Percentiles rank a stretch among this genome's conserved stretches.
These are phyloP conservation scores for Nelumbo lutea DNA, from an alignment of 164 flowering plant species.

Conservation along the genomic window DNA sequence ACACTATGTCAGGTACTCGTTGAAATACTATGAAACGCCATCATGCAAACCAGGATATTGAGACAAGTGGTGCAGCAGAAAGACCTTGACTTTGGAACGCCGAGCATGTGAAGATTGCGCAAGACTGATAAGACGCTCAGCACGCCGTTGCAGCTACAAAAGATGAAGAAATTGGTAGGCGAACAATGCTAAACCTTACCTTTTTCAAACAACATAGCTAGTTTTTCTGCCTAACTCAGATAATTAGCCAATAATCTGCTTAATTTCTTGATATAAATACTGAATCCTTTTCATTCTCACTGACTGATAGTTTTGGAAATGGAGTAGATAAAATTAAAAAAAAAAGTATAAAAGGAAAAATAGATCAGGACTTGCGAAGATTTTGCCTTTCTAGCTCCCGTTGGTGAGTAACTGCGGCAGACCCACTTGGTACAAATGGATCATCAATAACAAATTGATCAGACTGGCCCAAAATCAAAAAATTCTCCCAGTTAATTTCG, in stretches of 20 bases:
- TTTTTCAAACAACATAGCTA: neutral
- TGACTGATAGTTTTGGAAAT: too few species aligned
- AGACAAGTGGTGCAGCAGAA: neutral
- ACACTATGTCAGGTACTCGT: neutral
- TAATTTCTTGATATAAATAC: neutral
- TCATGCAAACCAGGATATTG: neutral
- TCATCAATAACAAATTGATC: neutral
- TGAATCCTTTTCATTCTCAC: too few species aligned
- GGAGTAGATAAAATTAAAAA: too few species aligned
- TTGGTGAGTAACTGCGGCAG: neutral
- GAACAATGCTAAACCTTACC: neutral
- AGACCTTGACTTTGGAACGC: constrained; percentile 82
- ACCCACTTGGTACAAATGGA: neutral
- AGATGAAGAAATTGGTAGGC: constrained; percentile 8
- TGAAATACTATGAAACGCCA: neutral
- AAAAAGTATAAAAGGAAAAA: neutral
- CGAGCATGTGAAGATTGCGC: constrained; percentile 39
- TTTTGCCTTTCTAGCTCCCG: neutral
- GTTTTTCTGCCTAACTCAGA: neutral
- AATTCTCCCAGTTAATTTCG: neutral
- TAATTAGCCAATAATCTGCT: neutral
- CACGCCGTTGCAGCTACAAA: constrained; percentile 49
- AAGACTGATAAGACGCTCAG: constrained; percentile 41
- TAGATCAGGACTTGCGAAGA: neutral
- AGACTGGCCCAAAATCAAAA: neutral